Evolutionary conservation across 305 asterid species (phyloP).

Genomic region (Coffea humblotiana): DNA sequence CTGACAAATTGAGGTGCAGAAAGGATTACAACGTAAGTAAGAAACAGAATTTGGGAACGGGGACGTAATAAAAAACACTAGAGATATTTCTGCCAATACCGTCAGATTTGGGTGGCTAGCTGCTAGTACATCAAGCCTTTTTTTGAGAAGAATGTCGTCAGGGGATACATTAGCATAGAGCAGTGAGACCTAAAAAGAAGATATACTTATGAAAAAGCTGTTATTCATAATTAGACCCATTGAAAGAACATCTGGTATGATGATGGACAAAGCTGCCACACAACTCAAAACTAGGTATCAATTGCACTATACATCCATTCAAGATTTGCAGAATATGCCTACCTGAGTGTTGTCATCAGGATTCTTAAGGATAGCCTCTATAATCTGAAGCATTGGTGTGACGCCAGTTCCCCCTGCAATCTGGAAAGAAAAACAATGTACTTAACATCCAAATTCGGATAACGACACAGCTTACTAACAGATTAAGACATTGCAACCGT

Average conservation of each 20-base stretch:
- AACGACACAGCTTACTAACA: not conserved
- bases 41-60: not conserved
- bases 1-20: constrained; percentile 37
- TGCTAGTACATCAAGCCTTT: constrained; percentile 84
- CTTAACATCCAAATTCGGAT: constrained; percentile 6
- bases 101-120: constrained; percentile 84
- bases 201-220: not conserved
- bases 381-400: constrained; percentile 97
- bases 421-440: constrained; percentile 37
- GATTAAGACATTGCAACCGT: too few relatives aligned
- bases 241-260: not conserved
- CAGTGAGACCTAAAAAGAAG: constrained; percentile 65
- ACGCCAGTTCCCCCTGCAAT: constrained; percentile 96
- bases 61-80: constrained; percentile 1
- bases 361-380: constrained; percentile 83
- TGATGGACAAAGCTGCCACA: not conserved
- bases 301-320: constrained; percentile 6
- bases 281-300: not conserved
- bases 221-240: not conserved
- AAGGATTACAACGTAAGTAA: not conserved
- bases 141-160: constrained; percentile 92
- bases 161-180: constrained; percentile 92
- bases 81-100: constrained; percentile 40
- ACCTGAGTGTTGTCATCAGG: constrained; percentile 92
- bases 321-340: constrained; percentile 18